These are phyloP conservation scores for Aurantiochytrium sp. DNA, from an alignment of 108 stramenopile genomes.

Conservation along the genomic window DNA sequence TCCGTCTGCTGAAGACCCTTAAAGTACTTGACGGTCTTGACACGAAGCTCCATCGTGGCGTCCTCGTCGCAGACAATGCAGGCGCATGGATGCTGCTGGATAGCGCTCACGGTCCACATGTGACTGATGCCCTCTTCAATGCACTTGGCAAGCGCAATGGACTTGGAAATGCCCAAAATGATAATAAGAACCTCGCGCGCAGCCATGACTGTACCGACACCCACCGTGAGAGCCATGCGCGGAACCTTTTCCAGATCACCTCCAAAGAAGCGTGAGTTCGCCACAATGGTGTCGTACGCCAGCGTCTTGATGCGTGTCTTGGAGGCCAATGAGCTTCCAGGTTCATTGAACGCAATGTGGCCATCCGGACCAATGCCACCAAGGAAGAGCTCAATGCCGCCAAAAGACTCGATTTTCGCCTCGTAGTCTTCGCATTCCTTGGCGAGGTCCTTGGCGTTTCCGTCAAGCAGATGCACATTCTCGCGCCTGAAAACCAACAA, in stretches of 20 bases:
- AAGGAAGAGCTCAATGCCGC: slow-evolving; percentile 43
- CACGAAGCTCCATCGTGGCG: slow-evolving; percentile 24
- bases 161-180: slow-evolving; percentile 15
- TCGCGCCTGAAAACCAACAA: neutral
- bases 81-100: slow-evolving; percentile 23
- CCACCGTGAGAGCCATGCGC: slow-evolving; percentile 29
- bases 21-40: slow-evolving; percentile 31
- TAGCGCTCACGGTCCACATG: slow-evolving; percentile 27
- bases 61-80: slow-evolving; percentile 29
- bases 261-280: slow-evolving; percentile 23
- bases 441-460: slow-evolving; percentile 20
- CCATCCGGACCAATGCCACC: slow-evolving; percentile 49
- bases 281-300: slow-evolving; percentile 31
- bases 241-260: slow-evolving; percentile 27
- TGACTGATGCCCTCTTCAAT: slow-evolving; percentile 29
- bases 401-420: neutral
- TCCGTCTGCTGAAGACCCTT: slow-evolving; percentile 24
- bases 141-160: slow-evolving; percentile 21
- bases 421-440: slow-evolving; percentile 27
- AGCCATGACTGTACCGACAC: slow-evolving; percentile 25
- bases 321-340: slow-evolving; percentile 23
- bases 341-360: slow-evolving; percentile 50
- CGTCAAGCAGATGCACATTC: slow-evolving; percentile 23
- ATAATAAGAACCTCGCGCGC: slow-evolving; percentile 26
- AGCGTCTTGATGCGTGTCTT: slow-evolving; percentile 33